Evolutionary conservation across 2,329 filamentous ascomycete species (phyloP), one percentile per base, ranked within the genome.

Genomic region (Microdochium bolleyi): DNA sequence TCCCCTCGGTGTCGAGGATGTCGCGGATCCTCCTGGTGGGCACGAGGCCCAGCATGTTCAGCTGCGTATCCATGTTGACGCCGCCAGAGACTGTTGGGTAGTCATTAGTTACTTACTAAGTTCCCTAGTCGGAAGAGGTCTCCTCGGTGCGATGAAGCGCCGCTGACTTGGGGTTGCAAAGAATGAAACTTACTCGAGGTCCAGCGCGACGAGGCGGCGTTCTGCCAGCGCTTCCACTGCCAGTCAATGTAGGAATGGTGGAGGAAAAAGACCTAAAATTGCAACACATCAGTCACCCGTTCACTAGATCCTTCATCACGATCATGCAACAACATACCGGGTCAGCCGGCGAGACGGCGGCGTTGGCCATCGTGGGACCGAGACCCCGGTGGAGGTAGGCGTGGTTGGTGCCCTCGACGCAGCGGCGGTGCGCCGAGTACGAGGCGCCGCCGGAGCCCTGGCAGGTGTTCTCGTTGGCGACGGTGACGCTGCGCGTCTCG

Each of bases 91-190:
- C 38, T 13, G 62, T 60, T 19, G 60, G 55, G 41, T 62, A 67
- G n/a, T 64, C 65, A 53, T 61, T 59, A 55, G 66, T 62, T 37
- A 57, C 5, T 30, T 30, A n/a, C n/a, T n/a, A n/a, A n/a, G n/a
- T n/a, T n/a, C n/a, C n/a, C n/a, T n/a, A n/a, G n/a, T n/a, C n/a
- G n/a, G n/a, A n/a, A n/a, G n/a, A n/a, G n/a, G n/a, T n/a, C n/a
- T n/a, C n/a, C n/a, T n/a, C n/a, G n/a, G n/a, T n/a, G n/a, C n/a
- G n/a, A n/a, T n/a, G n/a, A n/a, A n/a, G n/a, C n/a, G n/a, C n/a
- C n/a, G n/a, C n/a, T n/a, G n/a, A n/a, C n/a, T n/a, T n/a, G n/a
- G n/a, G n/a, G n/a, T n/a, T n/a, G n/a, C n/a, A 30, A 30, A 11
- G 11, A 30, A 11, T 30, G 11, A 5, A 41, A 41, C 37, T 8